These are phyloP conservation scores for Penstemon eatonii DNA, from an alignment of 257 asterid genomes.

Conservation along the genomic window DNA sequence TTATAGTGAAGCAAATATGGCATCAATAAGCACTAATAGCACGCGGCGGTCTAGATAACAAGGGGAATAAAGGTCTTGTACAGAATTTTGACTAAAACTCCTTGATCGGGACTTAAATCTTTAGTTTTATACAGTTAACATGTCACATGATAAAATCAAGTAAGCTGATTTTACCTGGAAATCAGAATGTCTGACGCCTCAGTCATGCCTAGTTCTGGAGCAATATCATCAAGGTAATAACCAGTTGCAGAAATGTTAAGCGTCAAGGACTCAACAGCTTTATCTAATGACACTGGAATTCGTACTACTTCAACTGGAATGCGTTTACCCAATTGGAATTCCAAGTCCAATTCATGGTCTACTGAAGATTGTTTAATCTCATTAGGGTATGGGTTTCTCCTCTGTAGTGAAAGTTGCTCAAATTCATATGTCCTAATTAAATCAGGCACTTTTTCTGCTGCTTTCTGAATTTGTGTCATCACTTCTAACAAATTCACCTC, in stretches of 20 bases:
- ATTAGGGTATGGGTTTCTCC: slow-evolving; percentile 47
- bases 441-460: slow-evolving; percentile 57
- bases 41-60: slow-evolving; percentile 9
- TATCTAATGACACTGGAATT: slow-evolving; percentile 60
- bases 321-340: slow-evolving; percentile 28
- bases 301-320: slow-evolving; percentile 51
- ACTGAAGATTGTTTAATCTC: slow-evolving; percentile 47
- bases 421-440: slow-evolving; percentile 37
- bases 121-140: slow-evolving; percentile 1
- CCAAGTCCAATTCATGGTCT: slow-evolving; percentile 39
- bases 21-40: background rate
- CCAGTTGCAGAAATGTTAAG: slow-evolving; percentile 47
- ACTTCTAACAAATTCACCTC: slow-evolving; percentile 52
- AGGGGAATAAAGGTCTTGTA: background rate
- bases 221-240: slow-evolving; percentile 86
- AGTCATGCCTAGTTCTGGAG: slow-evolving; percentile 48
- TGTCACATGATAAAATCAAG: background rate
- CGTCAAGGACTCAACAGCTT: slow-evolving; percentile 46
- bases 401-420: slow-evolving; percentile 61
- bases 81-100: background rate
- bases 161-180: slow-evolving; percentile 61
- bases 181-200: slow-evolving; percentile 76
- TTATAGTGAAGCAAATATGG: background rate
- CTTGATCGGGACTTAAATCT: background rate
- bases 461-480: slow-evolving; percentile 56